A percentile compares a stretch with the other conserved stretches of the same genome.
phyloP scores from a whole-genome alignment of 371 early-diverging fungal genomes.

The Lichtheimia hyalospora region DNA sequence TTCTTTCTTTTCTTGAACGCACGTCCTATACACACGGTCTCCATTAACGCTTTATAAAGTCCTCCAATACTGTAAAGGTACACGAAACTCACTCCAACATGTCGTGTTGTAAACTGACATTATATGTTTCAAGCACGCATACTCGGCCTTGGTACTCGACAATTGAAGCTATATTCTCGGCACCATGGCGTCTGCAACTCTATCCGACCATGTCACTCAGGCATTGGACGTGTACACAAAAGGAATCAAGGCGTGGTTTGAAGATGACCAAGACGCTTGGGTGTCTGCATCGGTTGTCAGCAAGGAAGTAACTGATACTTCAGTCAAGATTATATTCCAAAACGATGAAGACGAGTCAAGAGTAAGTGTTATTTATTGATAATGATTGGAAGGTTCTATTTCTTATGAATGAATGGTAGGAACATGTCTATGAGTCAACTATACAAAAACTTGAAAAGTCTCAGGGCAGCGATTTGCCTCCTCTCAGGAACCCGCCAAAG shows the following conservation, averaged over 20 bases:
- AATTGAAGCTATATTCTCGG: neutral
- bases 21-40: no score
- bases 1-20: no score
- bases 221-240: constrained; percentile 64
- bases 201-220: constrained; percentile 42
- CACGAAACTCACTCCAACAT: no score
- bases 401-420: neutral
- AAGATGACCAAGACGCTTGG: constrained; percentile 88
- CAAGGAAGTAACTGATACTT: constrained; percentile 55
- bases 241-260: constrained; percentile 88
- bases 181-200: constrained; percentile 19
- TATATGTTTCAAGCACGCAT: no score
- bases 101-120: no score
- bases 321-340: constrained; percentile 63
- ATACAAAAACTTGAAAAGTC: constrained; percentile 62
- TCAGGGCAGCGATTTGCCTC: constrained; percentile 76
- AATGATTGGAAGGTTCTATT: neutral
- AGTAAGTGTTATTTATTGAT: constrained; percentile 23
- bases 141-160: neutral
- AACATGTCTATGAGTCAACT: constrained; percentile 51
- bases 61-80: no score
- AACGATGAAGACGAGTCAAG: constrained; percentile 66
- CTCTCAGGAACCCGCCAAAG: constrained; percentile 86
- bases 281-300: constrained; percentile 66
- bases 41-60: no score